These are phyloP conservation scores for Trypanosoma cruzi DNA, from an alignment of 208 protist species.

Conservation along the genomic window DNA sequence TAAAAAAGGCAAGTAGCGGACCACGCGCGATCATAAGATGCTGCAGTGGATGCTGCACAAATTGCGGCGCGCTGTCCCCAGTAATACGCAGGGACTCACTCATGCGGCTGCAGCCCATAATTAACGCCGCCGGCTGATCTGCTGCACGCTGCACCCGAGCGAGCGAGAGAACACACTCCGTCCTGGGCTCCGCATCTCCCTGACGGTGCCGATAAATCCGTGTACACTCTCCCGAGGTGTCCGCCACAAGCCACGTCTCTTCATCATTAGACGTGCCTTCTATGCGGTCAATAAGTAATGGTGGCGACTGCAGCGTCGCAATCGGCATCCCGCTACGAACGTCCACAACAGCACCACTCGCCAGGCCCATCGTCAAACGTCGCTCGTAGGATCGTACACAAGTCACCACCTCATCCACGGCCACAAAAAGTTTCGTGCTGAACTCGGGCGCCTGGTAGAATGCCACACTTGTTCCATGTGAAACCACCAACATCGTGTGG, in stretches of 20 bases:
- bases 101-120: not conserved
- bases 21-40: not conserved
- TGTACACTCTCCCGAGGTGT: slow-evolving; percentile 11
- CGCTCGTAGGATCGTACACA: slow-evolving; percentile 10
- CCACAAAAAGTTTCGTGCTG: slow-evolving; percentile 16
- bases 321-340: not conserved
- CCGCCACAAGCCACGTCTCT: slow-evolving; percentile 4
- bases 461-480: slow-evolving; percentile 18
- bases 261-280: not conserved
- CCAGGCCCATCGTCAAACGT: not conserved
- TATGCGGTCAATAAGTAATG: too few species aligned
- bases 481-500: slow-evolving; percentile 2
- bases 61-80: not conserved
- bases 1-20: slow-evolving; percentile 17
- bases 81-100: not conserved
- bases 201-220: not conserved
- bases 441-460: slow-evolving; percentile 21
- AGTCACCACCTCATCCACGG: slow-evolving; percentile 11
- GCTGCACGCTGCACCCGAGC: not conserved
- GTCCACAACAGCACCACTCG: slow-evolving; percentile 4
- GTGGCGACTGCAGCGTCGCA: not conserved
- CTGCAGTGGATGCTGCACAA: slow-evolving; percentile 22
- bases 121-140: not conserved
- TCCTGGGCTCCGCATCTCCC: not conserved
- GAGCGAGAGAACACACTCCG: slow-evolving; percentile 9